Base-by-base conservation (phyloP, 441 rosid species). In the Croton setiger region DNA sequence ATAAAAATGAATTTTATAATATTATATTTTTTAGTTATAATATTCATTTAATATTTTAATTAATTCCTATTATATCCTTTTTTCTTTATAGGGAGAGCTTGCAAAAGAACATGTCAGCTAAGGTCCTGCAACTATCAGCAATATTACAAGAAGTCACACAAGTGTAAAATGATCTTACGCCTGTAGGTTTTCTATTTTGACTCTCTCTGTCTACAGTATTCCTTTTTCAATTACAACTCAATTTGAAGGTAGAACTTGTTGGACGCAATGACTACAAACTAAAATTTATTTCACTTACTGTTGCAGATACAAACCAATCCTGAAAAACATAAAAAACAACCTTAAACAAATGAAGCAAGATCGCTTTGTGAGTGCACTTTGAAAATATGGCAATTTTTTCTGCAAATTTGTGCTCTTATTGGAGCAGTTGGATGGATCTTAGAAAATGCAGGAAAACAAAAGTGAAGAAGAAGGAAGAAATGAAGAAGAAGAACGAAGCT, bases 301-400 rank as follows among this genome's bases (percentile, higher is more conserved):
- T 64, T 78, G 80, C 96, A 90, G 99, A 66, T 94, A 94, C 66
- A 92, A 85, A 68, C 98, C 99, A 13, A 85, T 92, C 63, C 84
- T 94, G 23, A 80, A 93, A 68, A 92, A 88, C 81, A 90, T 92
- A 1, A 96, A 95, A 78, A 84, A 86, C 79, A 83, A 79, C 73
- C 89, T 90, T 68, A 83, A 92, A 81, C 90, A 86, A 79, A 86
- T 94, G 87, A 94, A 90, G 83, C 95, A 84, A 79, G 99, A 87
- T 52, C 84, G 92, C 56, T 80, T 83, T 0, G 81, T 85, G 60
- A 64, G 80, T 1, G 88, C 79, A 47, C 81, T 79, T 74, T 86
- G 81, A 84, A 71, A 62, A 67, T 43, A 67, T 21, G 3, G 9
- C 23, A 45, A 12, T n/a, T 45, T n/a, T 27, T 4, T 51, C 36